Conservation (phyloP, 2,329 filamentous ascomycete species). For the Shiraia sp. region DNA sequence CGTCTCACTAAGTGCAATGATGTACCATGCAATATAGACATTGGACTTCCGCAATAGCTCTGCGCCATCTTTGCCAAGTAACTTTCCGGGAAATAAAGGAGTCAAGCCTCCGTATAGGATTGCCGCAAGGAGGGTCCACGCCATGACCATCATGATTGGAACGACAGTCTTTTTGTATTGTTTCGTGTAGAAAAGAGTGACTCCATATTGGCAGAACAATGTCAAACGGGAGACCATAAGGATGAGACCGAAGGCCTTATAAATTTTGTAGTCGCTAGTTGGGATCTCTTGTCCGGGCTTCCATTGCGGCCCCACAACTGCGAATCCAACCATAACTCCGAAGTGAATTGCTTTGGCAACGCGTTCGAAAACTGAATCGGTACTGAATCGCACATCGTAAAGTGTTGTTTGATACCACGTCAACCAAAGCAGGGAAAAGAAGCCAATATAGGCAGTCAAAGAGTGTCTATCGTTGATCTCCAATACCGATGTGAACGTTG, state of each 20-base stretch:
- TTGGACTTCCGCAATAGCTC: conserved; percentile 21
- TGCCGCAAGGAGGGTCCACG: conserved; percentile 38
- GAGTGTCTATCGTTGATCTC: conserved; percentile 57
- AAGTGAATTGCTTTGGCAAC: conserved; percentile 63
- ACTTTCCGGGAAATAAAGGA: conserved; percentile 26
- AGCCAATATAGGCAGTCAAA: conserved; percentile 54
- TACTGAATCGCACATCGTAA: conserved; percentile 68
- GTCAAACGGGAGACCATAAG: conserved; percentile 44
- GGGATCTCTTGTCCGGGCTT: conserved; percentile 43
- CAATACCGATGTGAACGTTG: conserved; percentile 62
- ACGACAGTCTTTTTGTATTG: conserved; percentile 32
- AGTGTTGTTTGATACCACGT: conserved; percentile 69
- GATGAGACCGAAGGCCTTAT: conserved; percentile 44
- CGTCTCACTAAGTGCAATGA: conserved; percentile 42
- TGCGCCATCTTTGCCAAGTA: conserved; percentile 2
- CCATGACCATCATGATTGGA: conserved; percentile 41
- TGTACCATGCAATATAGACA: conserved; percentile 59
- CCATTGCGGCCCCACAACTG: conserved; percentile 57
- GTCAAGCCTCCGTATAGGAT: conserved; percentile 40
- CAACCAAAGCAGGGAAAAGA: conserved; percentile 65
- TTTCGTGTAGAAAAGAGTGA: conserved; percentile 40
- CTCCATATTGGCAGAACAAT: conserved; percentile 45
- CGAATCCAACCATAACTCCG: conserved; percentile 67
- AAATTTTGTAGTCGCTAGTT: conserved; percentile 47
- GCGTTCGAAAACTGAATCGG: conserved; percentile 67